Evolutionary conservation across 208 protist species (phyloP), one percentile per base, ranked within the genome.

Genomic region (Leishmania mexicana): DNA sequence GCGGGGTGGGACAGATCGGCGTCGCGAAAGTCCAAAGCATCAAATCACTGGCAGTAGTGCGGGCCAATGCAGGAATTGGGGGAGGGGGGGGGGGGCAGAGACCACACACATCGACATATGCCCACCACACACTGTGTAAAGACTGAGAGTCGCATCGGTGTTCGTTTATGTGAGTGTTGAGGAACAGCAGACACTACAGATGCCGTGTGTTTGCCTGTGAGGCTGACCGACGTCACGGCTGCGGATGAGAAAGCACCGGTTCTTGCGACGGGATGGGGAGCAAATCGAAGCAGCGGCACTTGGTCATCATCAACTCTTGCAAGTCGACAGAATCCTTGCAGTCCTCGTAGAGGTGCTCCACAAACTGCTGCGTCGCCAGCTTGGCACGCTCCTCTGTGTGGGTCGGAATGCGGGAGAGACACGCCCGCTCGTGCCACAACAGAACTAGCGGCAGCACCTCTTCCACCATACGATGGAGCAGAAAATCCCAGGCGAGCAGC

Each of bases 351-450:
- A 86, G 83, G 15, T 53, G 73, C 51, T 38, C 78, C 31, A 83
- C 81, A 51, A 91, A 90, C 62, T 87, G 85, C 76, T 79, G 81
- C 45, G 85, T 85, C 17, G 79, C 83, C 65, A 76, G 24, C 58
- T 84, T 85, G 5, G 95, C n/a, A 6, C 89, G 88, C 76, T 92
- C 88, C 64, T 98, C 93, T 8, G 92, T 96, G 74, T 83, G 81
- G 17, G 93, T 96, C 10, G 90, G 93, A 81, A 98, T 96, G 78
- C 91, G 86, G 31, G 89, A 80, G 1, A 92, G 65, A 15, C 79
- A 72, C 24, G 81, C 91, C 0, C 92, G 88, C 85, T 96, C 91
- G 83, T 95, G 91, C 93, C 95, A 98, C 24, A 94, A 85, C 49
- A 92, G 74, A 45, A 87, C 87, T 62, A 95, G 58, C 28, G 93